These are phyloP conservation scores for Favolaschia claudopus DNA, from an alignment of 768 basidiomycete species.

Conservation along the genomic window DNA sequence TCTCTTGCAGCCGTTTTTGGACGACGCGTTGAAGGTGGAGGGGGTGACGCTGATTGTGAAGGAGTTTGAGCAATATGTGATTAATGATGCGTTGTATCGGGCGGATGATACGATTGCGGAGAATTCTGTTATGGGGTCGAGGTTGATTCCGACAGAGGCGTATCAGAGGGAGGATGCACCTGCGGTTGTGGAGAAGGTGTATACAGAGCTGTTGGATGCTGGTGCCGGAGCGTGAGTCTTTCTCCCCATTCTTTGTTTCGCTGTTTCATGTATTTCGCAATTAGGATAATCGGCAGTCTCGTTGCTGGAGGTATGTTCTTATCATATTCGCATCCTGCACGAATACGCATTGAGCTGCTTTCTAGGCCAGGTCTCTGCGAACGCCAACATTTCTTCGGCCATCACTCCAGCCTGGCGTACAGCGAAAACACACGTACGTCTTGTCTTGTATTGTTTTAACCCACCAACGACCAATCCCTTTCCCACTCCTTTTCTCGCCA, in stretches of 20 bases:
- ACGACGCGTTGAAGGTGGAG: constrained; percentile 24
- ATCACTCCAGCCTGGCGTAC: constrained; percentile 42
- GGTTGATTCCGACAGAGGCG: constrained; percentile 23
- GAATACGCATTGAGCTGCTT: background rate
- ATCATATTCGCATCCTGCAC: background rate
- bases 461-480: too few relatives aligned
- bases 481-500: background rate
- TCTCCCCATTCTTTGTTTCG: background rate
- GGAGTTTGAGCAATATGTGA: background rate
- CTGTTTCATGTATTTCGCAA: background rate
- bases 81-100: constrained; percentile 25
- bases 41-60: constrained; percentile 20
- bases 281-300: constrained; percentile 30
- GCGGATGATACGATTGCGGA: constrained; percentile 23
- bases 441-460: too few relatives aligned
- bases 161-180: constrained; percentile 27
- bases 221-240: constrained; percentile 16
- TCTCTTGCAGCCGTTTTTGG: constrained; percentile 31
- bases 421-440: constrained; percentile 48
- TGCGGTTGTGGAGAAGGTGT: constrained; percentile 27
- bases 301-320: constrained; percentile 31
- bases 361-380: constrained; percentile 40
- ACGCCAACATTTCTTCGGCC: constrained; percentile 40
- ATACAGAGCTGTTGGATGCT: constrained; percentile 29
- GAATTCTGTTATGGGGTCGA: constrained; percentile 25